Base-by-base conservation (phyloP, 768 basidiomycete genomes). In the Mycena alexandri region DNA sequence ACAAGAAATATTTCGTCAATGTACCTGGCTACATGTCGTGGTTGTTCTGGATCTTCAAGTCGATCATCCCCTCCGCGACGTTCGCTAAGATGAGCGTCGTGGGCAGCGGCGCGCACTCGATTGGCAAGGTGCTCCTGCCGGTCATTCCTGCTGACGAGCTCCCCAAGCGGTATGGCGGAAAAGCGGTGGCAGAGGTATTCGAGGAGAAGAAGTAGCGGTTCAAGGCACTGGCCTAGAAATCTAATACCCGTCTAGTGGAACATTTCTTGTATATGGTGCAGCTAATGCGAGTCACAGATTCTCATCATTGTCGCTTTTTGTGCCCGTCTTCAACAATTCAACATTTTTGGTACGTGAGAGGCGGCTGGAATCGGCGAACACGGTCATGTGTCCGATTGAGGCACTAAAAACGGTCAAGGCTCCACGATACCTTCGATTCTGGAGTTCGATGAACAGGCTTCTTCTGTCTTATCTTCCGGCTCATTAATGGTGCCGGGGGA, bases 31-130 rank as follows among this genome's bases (percentile, higher is more conserved):
- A 92, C 63, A 82, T 94, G 71, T 86, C 89, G 44, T 94, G 93
- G 93, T 84, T 95, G 66, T 95, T 93, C 80, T 94, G 93, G 93
- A 70, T 83, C 17, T 94, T 94, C 84, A 94, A 90, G 75, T 85
- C 92, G 0, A 75, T 95, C 68, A 76, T 95, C 16, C 86, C 93
- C 2, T 77, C 91, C 9, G 86, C 85, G 33, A 94, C 93, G n/a
- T 75, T 93, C 38, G 89, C 90, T 10, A 95, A 94, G 83, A 92
- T 95, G 90, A 80, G 82, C 38, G 90, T 94, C 42, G 90, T 93
- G 19, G 93, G 93, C 46, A 82, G 84, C 24, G 88, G 92, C 17
- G 76, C 84, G n/a, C 78, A 81, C 63, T 79, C 85, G 0, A 87
- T 94, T 48, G 82, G 83, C 63, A 86, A 86, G 69, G 88, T 88